Base-by-base conservation (phyloP, 2,329 filamentous ascomycete genomes). In the Akanthomyces muscarius region DNA sequence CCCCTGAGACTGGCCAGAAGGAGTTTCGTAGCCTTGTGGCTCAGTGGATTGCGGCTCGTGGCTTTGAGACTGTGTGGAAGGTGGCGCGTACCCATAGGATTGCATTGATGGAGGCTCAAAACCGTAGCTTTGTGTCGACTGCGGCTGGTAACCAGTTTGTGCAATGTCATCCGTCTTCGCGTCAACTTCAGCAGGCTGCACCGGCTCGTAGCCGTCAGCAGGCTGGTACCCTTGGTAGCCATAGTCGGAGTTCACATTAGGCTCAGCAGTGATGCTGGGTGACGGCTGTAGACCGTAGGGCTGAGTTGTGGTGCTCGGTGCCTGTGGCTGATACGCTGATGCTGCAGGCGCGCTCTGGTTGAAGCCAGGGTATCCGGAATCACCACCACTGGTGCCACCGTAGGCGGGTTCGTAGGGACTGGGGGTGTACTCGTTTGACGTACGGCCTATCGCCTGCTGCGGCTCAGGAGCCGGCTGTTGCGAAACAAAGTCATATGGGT, bases 181-280 rank as follows among this genome's bases (percentile, higher is more conserved):
- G 21, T 62, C 56, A 3, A 58, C 70, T 64, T 62, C 65, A 21
- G 62, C 51, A 7, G 61, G 70, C 64, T 62, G 69, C 62, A 79
- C 78, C 16, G 84, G 78, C 65, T 83, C 80, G 64, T 83, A 86
- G 4, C 78, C 77, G 0, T 38, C 28, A 13, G 77, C 72, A 16
- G 80, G 75, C 58, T 83, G 80, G 63, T 82, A 83, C 5, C 71
- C 72, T 61, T 73, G 68, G 61, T 70, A 62, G 23, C 54, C 54
- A 48, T 59, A 33, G 28, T 28, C 56, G 74, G 74, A 33, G 56
- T 74, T 23, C 70, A 70, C 28, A 69, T 72, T 57, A 72, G 71
- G 67, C 66, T 74, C 4, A 67, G 65, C 44, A 5, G 67, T 65
- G 52, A 71, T 69, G 55, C 65, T 68, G 18, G 69, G 64, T 2